Percentiles rank a stretch among this genome's conserved stretches.
Evolutionary conservation across 148 eudicot genomes (phyloP).

Genomic region (Vaccinium darrowii): DNA sequence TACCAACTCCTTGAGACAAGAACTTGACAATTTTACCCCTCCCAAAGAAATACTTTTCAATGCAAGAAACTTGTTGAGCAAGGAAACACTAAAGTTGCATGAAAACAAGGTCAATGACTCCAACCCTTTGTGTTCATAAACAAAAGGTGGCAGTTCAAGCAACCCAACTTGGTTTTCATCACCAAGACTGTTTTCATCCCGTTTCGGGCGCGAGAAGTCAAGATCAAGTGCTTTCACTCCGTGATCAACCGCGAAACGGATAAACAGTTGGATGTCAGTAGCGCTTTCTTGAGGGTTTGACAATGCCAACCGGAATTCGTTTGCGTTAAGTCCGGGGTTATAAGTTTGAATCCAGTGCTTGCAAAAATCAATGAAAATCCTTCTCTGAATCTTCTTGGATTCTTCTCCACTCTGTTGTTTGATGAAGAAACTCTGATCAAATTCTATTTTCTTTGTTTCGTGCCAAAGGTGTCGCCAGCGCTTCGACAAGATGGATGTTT

Average conservation of each 20-base stretch:
- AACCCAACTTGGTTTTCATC: background rate
- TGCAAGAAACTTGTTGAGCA: constrained; percentile 9
- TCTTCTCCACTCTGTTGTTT: background rate
- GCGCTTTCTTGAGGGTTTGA: constrained; percentile 18
- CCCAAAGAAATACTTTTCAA: constrained; percentile 29
- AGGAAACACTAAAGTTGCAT: constrained; percentile 13
- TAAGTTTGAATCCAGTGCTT: constrained; percentile 3
- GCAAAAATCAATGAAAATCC: constrained; percentile 17
- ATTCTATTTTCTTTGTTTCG: constrained; percentile 17
- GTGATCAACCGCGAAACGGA: constrained; percentile 23
- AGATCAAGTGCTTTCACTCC: constrained; percentile 30
- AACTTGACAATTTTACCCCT: constrained; percentile 14
- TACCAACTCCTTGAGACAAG: background rate
- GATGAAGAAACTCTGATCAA: constrained; percentile 24
- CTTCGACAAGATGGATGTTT: constrained; percentile 25
- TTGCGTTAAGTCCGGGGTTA: no score
- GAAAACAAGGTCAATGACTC: constrained; percentile 29
- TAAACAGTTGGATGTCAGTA: background rate
- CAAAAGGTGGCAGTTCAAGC: constrained; percentile 23
- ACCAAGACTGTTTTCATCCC: background rate
- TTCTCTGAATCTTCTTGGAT: background rate
- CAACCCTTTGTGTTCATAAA: constrained; percentile 14
- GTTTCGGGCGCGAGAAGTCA: constrained; percentile 22
- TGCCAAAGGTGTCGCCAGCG: constrained; percentile 27
- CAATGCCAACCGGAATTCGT: constrained; percentile 23